A percentile compares a stretch with the other conserved stretches of the same genome.
These are phyloP conservation scores for Pezicula carpinea DNA, from an alignment of 2,329 filamentous ascomycete genomes.

Conservation along the genomic window DNA sequence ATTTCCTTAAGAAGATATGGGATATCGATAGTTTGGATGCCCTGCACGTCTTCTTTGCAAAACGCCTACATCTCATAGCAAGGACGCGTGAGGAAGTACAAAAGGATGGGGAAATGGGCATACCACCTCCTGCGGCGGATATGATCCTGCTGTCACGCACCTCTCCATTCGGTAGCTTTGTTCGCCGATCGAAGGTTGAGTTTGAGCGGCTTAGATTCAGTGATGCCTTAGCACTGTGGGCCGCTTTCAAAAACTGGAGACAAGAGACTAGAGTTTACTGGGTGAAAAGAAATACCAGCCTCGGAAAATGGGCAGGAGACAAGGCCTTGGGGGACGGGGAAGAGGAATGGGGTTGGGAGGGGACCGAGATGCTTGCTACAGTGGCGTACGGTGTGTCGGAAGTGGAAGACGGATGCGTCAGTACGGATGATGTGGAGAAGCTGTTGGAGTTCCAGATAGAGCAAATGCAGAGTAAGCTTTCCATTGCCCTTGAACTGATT, in stretches of 20 bases:
- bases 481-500: neutral
- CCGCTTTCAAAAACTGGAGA: conserved; percentile 74
- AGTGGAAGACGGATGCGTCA: conserved; percentile 44
- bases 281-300: conserved; percentile 46
- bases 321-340: conserved; percentile 47
- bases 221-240: conserved; percentile 76
- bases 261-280: conserved; percentile 64
- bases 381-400: conserved; percentile 23
- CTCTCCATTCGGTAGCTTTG: conserved; percentile 77
- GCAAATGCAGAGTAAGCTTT: conserved; percentile 70
- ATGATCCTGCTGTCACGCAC: conserved; percentile 62
- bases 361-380: conserved; percentile 33
- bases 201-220: conserved; percentile 77
- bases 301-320: conserved; percentile 49
- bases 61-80: conserved; percentile 51
- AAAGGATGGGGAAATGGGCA: conserved; percentile 47
- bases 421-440: conserved; percentile 74
- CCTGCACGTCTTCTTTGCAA: conserved; percentile 71
- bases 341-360: conserved; percentile 45
- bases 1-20: conserved; percentile 80
- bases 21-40: conserved; percentile 75
- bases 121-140: conserved; percentile 41
- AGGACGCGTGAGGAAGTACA: conserved; percentile 59
- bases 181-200: conserved; percentile 73
- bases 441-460: conserved; percentile 85